These are phyloP conservation scores for Thielaviopsis ethacetica DNA, from an alignment of 2,329 filamentous ascomycete species.

Conservation along the genomic window DNA sequence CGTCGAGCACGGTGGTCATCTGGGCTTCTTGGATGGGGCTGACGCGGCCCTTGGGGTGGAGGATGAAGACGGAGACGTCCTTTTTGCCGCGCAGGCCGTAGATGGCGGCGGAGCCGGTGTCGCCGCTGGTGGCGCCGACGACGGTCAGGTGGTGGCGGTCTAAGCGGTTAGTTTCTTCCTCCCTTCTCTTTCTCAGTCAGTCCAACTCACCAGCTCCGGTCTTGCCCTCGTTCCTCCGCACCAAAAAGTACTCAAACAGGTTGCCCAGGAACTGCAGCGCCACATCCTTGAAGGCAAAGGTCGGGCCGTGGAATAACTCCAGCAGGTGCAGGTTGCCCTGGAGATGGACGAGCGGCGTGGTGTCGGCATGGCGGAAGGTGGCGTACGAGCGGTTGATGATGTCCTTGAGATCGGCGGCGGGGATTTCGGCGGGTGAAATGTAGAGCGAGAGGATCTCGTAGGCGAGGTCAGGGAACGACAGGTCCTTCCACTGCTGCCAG, in stretches of 20 bases:
- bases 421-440: constrained; percentile 72
- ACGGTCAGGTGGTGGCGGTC: constrained; percentile 70
- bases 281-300: constrained; percentile 89
- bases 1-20: constrained; percentile 86
- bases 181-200: background rate
- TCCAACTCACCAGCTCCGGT: constrained; percentile 31
- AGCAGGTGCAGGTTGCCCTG: constrained; percentile 69
- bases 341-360: constrained; percentile 66
- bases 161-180: constrained; percentile 18
- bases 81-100: constrained; percentile 91
- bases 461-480: constrained; percentile 67
- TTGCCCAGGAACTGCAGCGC: constrained; percentile 83
- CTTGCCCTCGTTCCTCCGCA: constrained; percentile 56
- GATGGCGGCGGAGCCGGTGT: constrained; percentile 88
- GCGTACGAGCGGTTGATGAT: constrained; percentile 78
- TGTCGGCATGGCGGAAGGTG: constrained; percentile 67
- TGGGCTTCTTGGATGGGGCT: constrained; percentile 88
- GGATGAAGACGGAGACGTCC: constrained; percentile 90
- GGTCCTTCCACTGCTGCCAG: constrained; percentile 61
- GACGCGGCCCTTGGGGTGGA: constrained; percentile 81
- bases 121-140: constrained; percentile 72
- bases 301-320: constrained; percentile 93
- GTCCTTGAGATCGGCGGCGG: constrained; percentile 57
- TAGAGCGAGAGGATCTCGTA: constrained; percentile 76
- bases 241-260: constrained; percentile 77